Evolutionary conservation across 2,329 filamentous ascomycete species (phyloP), one percentile per base, ranked within the genome.

Genomic region (Drechslerella stenobrocha): DNA sequence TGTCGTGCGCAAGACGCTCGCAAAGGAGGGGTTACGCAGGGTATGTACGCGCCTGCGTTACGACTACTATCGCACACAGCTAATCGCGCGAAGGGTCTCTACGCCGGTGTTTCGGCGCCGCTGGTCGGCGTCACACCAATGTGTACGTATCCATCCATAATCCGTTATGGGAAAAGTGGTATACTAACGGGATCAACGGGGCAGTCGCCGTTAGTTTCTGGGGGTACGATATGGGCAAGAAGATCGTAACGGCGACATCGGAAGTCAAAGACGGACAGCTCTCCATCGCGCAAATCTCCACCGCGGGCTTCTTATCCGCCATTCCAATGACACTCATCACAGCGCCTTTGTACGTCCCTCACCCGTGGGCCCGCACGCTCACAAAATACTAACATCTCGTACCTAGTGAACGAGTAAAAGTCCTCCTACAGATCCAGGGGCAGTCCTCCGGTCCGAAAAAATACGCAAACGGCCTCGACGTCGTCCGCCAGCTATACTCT

Each of bases 241-340:
- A 86, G 73, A 81, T 98, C 73, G 91, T 98, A 64, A 82, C 84
- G 72, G 80, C 78, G 69, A 78, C 87, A 72, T 86, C 86, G 30
- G 81, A 82, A 13, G 84, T 86, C 63, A 84, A 89, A 77, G 80
- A 83, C 52, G 83, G 86, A 72, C 57, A 64, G 40, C 89, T 89
- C 79, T 85, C 86, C 64, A 90, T 96, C 75, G 87, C 81, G 42
- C 93, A 98, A 77, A 86, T 95, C 78, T 93, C 89, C 30, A 84
- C 89, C 32, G 93, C 93, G 11, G 93, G 93, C 71, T 96, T 96
- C 84, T 95, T 98, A 83, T 95, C 89, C 75, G 93, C 93, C 69
- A 88, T 98, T 66, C 93, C 93, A 74, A 95, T 95, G 90, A 98
- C 93, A 2, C 79, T 89, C 77, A 96, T 98, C 80, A 97, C 93